Percentiles rank a stretch among this genome's conserved stretches.
These are phyloP conservation scores for Pontederia crassipes DNA, from an alignment of 176 grass and related monocot genomes.

Conservation along the genomic window DNA sequence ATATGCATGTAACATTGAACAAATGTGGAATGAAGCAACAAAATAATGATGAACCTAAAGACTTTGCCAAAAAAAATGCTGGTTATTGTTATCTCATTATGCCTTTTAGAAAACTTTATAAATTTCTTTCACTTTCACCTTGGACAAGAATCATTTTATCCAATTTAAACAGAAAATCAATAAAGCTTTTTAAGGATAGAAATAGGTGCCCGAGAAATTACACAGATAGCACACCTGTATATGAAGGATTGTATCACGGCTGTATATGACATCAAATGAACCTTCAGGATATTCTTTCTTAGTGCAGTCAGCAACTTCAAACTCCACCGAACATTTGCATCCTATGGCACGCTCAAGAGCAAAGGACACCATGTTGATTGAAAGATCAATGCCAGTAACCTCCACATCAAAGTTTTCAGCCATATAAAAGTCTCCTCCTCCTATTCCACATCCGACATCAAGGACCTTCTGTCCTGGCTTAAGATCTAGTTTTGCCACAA, in stretches of 20 bases:
- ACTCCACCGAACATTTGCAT: conserved; percentile 74
- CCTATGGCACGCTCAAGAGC: conserved; percentile 88
- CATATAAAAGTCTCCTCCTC: conserved; percentile 96
- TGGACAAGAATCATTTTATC: too few species aligned
- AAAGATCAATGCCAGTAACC: conserved; percentile 93
- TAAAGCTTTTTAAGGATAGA: background rate
- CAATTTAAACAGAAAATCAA: background rate
- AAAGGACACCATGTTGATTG: conserved; percentile 96
- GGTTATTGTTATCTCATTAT: too few species aligned
- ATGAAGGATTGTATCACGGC: conserved; percentile 95
- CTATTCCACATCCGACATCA: conserved; percentile 93
- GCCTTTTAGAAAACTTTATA: too few species aligned
- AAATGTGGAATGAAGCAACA: too few species aligned
- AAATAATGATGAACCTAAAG: too few species aligned
- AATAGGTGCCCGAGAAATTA: background rate
- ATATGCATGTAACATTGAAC: too few species aligned
- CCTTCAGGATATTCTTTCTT: conserved; percentile 68
- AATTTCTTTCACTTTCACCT: too few species aligned
- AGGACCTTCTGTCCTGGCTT: conserved; percentile 89
- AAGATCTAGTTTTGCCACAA: conserved; percentile 71
- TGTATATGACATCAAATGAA: conserved; percentile 87
- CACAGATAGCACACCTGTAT: conserved; percentile 45
- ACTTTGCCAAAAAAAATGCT: too few species aligned
- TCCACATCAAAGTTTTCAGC: conserved; percentile 75
- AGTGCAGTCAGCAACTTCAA: conserved; percentile 96